A percentile compares a stretch with the other conserved stretches of the same genome.
phyloP scores from a whole-genome alignment of 192 early-diverging fungal genomes.

The Coemansia sp. region DNA sequence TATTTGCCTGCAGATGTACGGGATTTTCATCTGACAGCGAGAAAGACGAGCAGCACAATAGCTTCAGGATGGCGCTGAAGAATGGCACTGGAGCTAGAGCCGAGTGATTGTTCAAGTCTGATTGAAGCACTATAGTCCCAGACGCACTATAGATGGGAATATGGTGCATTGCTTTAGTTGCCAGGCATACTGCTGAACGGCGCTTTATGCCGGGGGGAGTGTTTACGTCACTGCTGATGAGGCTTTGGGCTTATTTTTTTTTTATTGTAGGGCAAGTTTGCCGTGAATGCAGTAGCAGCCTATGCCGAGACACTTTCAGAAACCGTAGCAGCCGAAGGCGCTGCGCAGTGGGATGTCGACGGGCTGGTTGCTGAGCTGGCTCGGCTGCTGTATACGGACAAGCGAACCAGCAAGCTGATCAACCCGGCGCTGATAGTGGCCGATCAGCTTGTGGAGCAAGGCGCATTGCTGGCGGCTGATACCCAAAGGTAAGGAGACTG shows the following conservation, averaged over 20 bases:
- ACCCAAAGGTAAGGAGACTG: constrained; percentile 18
- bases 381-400: constrained; percentile 44
- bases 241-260: not conserved
- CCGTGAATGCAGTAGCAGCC: constrained; percentile 44
- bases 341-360: constrained; percentile 27
- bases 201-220: too few species aligned
- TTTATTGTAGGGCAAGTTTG: constrained; percentile 39
- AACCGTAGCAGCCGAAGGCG: constrained; percentile 3
- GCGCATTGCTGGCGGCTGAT: constrained; percentile 31
- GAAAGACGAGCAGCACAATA: too few species aligned
- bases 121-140: too few species aligned
- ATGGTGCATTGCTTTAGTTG: too few species aligned
- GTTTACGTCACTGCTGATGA: not conserved
- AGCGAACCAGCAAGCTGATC: constrained; percentile 43
- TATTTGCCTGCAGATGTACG: constrained; percentile 2
- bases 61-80: too few species aligned
- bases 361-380: constrained; percentile 43
- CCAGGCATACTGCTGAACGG: too few species aligned
- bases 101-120: too few species aligned
- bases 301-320: constrained; percentile 33
- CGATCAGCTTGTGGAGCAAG: constrained; percentile 49
- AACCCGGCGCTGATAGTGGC: constrained; percentile 49
- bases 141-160: too few species aligned
- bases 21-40: too few species aligned
- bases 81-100: too few species aligned